Base-by-base conservation (phyloP, 2,329 filamentous ascomycete species). In the Clarireedia paspali region DNA sequence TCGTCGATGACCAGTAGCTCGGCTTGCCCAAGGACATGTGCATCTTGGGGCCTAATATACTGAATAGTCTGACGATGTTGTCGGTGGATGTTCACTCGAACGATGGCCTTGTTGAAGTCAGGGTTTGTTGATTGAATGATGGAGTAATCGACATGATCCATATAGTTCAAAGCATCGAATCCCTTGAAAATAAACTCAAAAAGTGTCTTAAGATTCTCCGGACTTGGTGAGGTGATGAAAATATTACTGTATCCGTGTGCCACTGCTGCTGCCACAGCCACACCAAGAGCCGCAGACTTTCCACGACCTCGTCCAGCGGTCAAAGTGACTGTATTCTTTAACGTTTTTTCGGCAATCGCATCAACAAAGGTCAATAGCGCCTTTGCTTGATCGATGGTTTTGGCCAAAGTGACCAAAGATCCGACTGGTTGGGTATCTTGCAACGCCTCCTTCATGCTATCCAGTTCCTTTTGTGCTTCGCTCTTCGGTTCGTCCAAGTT, bases 181-280 rank as follows among this genome's bases (percentile, higher is more conserved):
- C 91, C 94, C 71, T 96, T 97, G 79, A 99, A 96, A 17, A 99
- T 83, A 67, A 99, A 99, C 67, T 99, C 91, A 69, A 99, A 99
- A 6, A 99, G 78, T 0, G 94, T 99, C 75, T 97, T 99, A 78
- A 99, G 78, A 73, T 99, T 99, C 74, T 99, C 95, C 0, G 94
- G 94, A 59, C 90, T 96, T 0, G 92, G 92, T 1, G 92, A 97
- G 1, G 94, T 99, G 69, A 99, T 96, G 74, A 99, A 99, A 66
- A 99, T 96, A 71, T 99, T 99, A 76, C 91, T 96, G 73, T 99
- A 99, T 26, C 94, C 94, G 69, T 97, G 89, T 1, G 94, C 92
- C 46, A 99, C 82, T 1, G 95, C 95, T 2, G 94, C 91, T 3
- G 94, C 94, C 45, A 99, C 88, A 3, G 94, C 91, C 51, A 99